Evolutionary conservation across 2,329 filamentous ascomycete genomes (phyloP).

Genomic region (Paecilomyces niveus): DNA sequence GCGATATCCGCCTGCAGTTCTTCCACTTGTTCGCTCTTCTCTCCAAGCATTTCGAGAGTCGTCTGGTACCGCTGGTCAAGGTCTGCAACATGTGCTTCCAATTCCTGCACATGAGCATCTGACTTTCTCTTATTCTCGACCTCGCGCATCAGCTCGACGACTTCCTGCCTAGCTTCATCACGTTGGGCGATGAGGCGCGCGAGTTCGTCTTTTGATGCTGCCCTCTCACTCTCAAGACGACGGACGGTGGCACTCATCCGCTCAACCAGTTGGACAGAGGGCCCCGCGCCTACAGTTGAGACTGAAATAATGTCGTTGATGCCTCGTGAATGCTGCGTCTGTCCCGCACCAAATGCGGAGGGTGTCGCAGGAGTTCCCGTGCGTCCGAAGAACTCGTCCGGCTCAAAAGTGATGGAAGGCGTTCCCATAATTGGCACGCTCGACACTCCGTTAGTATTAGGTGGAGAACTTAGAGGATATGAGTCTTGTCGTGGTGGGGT

Average conservation of each 20-base stretch:
- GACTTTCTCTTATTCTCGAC: constrained; percentile 61
- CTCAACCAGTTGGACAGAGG: constrained; percentile 90
- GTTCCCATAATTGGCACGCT: constrained; percentile 20
- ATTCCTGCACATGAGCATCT: constrained; percentile 51
- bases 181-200: constrained; percentile 72
- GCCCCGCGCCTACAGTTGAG: constrained; percentile 82
- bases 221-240: constrained; percentile 84
- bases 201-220: constrained; percentile 80
- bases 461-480: constrained; percentile 19
- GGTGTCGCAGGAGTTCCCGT: constrained; percentile 27
- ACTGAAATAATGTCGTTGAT: constrained; percentile 81
- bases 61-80: constrained; percentile 78
- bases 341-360: constrained; percentile 29
- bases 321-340: constrained; percentile 44
- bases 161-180: constrained; percentile 84
- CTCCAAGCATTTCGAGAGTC: constrained; percentile 86
- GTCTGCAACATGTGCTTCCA: constrained; percentile 62
- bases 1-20: constrained; percentile 82
- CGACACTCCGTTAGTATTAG: constrained; percentile 14
- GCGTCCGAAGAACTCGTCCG: constrained; percentile 38
- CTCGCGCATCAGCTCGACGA: constrained; percentile 85
- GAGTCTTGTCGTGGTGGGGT: constrained; percentile 43
- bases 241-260: constrained; percentile 91
- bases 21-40: constrained; percentile 93
- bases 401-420: constrained; percentile 39